A percentile compares a stretch with the other conserved stretches of the same genome.
Evolutionary conservation across 1,284 basidiomycete genomes (phyloP).

Genomic region (Ganoderma multipileum): DNA sequence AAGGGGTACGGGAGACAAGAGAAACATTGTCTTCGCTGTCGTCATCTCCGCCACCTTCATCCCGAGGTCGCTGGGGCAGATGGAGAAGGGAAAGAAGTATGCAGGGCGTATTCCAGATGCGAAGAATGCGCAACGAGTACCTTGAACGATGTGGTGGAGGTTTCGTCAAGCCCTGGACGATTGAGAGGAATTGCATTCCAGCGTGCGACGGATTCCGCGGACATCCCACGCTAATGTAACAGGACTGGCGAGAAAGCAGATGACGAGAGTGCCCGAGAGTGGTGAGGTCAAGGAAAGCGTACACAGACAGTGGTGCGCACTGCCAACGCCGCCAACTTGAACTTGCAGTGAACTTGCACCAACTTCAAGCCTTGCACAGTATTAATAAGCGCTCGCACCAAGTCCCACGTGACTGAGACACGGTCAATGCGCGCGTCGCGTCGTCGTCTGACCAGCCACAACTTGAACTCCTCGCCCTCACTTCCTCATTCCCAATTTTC

Average conservation of each 20-base stretch:
- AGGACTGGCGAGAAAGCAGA: background rate
- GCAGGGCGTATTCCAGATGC: slow-evolving; percentile 43
- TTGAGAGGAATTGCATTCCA: slow-evolving; percentile 74
- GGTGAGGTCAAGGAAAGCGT: background rate
- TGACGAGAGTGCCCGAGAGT: background rate
- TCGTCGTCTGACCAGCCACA: slow-evolving; percentile 19
- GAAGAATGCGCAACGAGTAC: slow-evolving; percentile 67
- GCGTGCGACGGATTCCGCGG: slow-evolving; percentile 64
- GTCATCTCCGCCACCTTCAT: slow-evolving; percentile 45
- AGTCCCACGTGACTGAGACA: slow-evolving; percentile 24
- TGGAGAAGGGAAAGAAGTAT: slow-evolving; percentile 40
- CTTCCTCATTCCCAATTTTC: background rate
- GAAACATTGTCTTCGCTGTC: slow-evolving; percentile 67
- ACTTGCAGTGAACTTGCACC: too few species aligned
- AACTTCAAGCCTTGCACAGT: too few species aligned
- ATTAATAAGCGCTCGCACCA: background rate
- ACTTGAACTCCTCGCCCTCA: slow-evolving; percentile 1
- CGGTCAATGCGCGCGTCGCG: slow-evolving; percentile 27
- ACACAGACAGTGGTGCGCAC: too few species aligned
- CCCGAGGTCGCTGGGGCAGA: slow-evolving; percentile 61
- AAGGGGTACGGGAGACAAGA: slow-evolving; percentile 75
- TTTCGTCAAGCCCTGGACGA: slow-evolving; percentile 41
- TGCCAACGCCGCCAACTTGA: too few species aligned
- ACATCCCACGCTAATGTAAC: slow-evolving; percentile 50
- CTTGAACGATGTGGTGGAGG: slow-evolving; percentile 51